Percentiles rank a stretch among this genome's conserved stretches.
These are phyloP conservation scores for Yarrowia galli DNA, from an alignment of 1,139 yeast genomes.

Conservation along the genomic window DNA sequence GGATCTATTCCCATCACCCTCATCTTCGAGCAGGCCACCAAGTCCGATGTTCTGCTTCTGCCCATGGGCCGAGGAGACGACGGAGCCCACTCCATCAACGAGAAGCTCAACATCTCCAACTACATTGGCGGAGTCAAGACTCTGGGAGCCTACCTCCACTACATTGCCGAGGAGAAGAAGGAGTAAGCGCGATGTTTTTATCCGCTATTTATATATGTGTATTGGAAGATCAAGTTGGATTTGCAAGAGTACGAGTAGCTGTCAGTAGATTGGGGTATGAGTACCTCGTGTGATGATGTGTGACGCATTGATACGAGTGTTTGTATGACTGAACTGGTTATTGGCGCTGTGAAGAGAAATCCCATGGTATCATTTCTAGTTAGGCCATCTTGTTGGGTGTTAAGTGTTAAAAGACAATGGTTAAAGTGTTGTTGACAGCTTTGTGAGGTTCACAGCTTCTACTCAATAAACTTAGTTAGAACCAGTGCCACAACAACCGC, in stretches of 20 bases:
- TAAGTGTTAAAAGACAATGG: too few relatives aligned
- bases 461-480: too few relatives aligned
- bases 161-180: constrained; percentile 62
- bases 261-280: too few relatives aligned
- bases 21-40: constrained; percentile 85
- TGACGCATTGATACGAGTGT: too few relatives aligned
- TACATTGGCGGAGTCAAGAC: constrained; percentile 95
- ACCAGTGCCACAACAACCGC: too few relatives aligned
- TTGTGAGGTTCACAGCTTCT: not conserved
- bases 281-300: too few relatives aligned
- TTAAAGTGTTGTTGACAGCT: too few relatives aligned
- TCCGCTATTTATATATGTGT: constrained; percentile 16
- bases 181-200: constrained; percentile 41
- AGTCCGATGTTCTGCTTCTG: constrained; percentile 82
- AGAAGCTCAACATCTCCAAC: constrained; percentile 86
- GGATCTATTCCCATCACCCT: constrained; percentile 97
- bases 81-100: constrained; percentile 98
- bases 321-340: too few relatives aligned
- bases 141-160: constrained; percentile 91
- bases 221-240: not conserved
- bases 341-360: too few relatives aligned
- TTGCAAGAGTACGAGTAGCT: too few relatives aligned
- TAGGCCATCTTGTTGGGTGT: too few relatives aligned
- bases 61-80: constrained; percentile 99
- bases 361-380: too few relatives aligned